Base-by-base conservation (phyloP, 2,329 filamentous ascomycete genomes). In the Ceratocystis colombiana region DNA sequence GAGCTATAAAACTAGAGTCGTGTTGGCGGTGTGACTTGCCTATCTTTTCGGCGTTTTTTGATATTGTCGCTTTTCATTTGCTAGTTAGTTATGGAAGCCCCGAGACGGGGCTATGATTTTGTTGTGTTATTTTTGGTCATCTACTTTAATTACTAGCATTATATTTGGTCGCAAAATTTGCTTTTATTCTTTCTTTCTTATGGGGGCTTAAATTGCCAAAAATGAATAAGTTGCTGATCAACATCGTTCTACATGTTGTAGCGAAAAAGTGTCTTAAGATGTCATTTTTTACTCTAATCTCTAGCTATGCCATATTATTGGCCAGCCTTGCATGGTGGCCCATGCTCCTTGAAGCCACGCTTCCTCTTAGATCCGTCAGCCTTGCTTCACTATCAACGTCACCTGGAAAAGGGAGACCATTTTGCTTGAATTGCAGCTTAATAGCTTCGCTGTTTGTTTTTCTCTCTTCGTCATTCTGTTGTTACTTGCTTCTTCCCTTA, bases 271-370 rank as follows among this genome's bases (percentile, higher is more conserved):
- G 15, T 7, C 61, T 15, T 28, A 48, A 48, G 46, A 62, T 41
- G 45, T 2, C 25, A 2, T 2, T n/a, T 37, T 7, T 59, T 59
- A 17, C 55, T 8, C 30, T 30, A n/a, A 10, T 28, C 12, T n/a
- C 28, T 1, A 37, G 25, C 37, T 8, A 46, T 33, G 62, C n/a
- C n/a, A 25, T n/a, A 17, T 30, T 41, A 64, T 64, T 53, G 62
- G 62, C 45, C 44, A 64, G 62, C 62, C 62, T 64, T 59, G 55
- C 17, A n/a, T 5, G 17, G 17, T 59, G 55, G 55, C 55, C 28
- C 45, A 22, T 53, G 62, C 62, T 64, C n/a, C 44, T 48, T 64
- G 5, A 64, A 64, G 62, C 62, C 62, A 64, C 62, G 62, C 45
- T 46, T 64, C 62, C 22, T 64, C 62, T 64, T 30, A 53, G 33